Percentiles rank a stretch among this genome's conserved stretches.
phyloP scores from a whole-genome alignment of 352 stramenopile species.

The Pythium aristosporum region DNA sequence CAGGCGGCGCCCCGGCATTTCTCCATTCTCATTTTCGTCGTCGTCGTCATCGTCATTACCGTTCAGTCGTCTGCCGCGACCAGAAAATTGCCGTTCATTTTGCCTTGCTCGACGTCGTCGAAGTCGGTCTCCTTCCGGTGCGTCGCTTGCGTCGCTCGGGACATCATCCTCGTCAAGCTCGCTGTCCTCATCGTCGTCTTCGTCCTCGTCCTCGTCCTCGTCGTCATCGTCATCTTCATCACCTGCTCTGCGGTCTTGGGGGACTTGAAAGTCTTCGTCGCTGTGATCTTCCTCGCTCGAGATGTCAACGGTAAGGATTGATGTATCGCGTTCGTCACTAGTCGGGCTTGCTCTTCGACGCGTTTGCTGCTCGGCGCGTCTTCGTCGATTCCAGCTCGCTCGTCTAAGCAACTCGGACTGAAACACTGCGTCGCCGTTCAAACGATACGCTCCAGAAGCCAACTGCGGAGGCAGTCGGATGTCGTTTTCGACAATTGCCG shows the following conservation, averaged over 20 bases:
- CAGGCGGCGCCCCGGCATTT: conserved; percentile 9
- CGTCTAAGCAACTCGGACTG: conserved; percentile 63
- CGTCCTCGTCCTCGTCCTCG: conserved; percentile 18
- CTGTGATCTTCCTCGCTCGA: conserved; percentile 85
- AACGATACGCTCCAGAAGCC: conserved; percentile 45
- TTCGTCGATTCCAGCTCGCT: conserved; percentile 29
- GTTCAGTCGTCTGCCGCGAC: conserved; percentile 12
- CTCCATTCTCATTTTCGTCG: conserved; percentile 45
- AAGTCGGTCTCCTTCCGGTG: conserved; percentile 20
- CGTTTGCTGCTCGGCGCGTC: conserved; percentile 25
- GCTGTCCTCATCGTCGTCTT: conserved; percentile 15
- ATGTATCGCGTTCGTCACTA: conserved; percentile 81
- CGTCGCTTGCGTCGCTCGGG: conserved; percentile 23
- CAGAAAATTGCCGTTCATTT: conserved; percentile 12
- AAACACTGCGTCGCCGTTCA: conserved; percentile 71
- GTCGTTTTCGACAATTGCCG: background rate
- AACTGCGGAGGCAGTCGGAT: background rate
- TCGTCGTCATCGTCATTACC: conserved; percentile 20
- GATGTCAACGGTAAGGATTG: conserved; percentile 80
- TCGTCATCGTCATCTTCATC: conserved; percentile 24
- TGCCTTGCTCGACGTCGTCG: conserved; percentile 28
- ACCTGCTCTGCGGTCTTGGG: conserved; percentile 3
- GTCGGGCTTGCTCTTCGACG: conserved; percentile 38
- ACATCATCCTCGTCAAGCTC: conserved; percentile 34
- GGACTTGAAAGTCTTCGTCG: conserved; percentile 79